Evolutionary conservation across 2,329 filamentous ascomycete genomes (phyloP).

Genomic region (Colletotrichum sidae): DNA sequence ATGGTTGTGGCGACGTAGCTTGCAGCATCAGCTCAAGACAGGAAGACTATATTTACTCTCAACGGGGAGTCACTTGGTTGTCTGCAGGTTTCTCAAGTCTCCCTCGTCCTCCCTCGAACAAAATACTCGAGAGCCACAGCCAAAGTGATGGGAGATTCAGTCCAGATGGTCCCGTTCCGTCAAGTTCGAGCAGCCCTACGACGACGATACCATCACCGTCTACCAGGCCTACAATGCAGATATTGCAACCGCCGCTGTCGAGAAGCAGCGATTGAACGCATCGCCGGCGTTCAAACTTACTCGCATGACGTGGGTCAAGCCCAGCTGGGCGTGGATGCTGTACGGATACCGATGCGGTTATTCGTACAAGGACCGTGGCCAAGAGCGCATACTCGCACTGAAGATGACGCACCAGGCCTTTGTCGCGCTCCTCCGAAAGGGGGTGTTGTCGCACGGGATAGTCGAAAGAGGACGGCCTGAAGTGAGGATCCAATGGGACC

Average conservation of each 20-base stretch:
- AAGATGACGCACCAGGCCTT: slow-evolving; percentile 65
- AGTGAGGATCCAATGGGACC: slow-evolving; percentile 74
- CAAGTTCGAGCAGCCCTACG: slow-evolving; percentile 65
- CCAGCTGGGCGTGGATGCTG: slow-evolving; percentile 73
- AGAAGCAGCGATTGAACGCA: slow-evolving; percentile 62
- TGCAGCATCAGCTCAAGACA: neutral
- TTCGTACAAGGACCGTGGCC: slow-evolving; percentile 65
- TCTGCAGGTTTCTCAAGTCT: neutral
- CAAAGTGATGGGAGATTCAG: neutral
- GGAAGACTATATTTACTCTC: too few relatives aligned
- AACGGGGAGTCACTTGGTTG: too few relatives aligned
- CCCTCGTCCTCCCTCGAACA: neutral
- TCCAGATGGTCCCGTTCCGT: slow-evolving; percentile 41
- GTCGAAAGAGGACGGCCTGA: slow-evolving; percentile 33
- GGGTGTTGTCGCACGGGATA: slow-evolving; percentile 44
- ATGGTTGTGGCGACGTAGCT: neutral
- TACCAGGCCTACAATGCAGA: slow-evolving; percentile 69
- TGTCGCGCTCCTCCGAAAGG: slow-evolving; percentile 54
- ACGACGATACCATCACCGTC: slow-evolving; percentile 65
- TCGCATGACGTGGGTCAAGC: slow-evolving; percentile 76
- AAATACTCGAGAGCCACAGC: neutral
- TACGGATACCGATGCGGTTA: slow-evolving; percentile 72
- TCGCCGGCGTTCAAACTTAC: slow-evolving; percentile 62
- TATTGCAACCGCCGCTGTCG: slow-evolving; percentile 66
- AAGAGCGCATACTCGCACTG: slow-evolving; percentile 68